Evolutionary conservation across 129 eudicot species (phyloP).

Genomic region (Cynara cardunculus): DNA sequence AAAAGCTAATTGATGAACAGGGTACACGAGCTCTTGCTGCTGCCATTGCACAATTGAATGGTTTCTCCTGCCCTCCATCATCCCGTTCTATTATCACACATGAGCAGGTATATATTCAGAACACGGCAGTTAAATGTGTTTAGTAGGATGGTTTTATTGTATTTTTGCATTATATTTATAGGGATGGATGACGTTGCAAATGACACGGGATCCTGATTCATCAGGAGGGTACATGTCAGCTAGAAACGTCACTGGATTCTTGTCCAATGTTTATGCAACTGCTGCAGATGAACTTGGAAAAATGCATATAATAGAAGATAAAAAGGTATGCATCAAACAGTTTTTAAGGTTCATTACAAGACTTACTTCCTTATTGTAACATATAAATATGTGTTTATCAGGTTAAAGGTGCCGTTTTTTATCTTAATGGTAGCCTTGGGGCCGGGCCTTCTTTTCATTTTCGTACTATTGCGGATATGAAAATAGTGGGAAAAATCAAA

Average conservation of each 20-base stretch:
- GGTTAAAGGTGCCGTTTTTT: slow-evolving; percentile 92
- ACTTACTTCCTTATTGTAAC: not conserved
- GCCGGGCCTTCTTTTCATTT: no score
- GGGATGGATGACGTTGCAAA: slow-evolving; percentile 85
- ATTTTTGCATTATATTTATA: slow-evolving; percentile 33
- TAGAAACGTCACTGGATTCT: slow-evolving; percentile 82
- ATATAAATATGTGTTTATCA: slow-evolving; percentile 16
- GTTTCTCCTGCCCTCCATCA: slow-evolving; percentile 91
- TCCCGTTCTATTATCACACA: slow-evolving; percentile 88
- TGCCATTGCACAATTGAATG: slow-evolving; percentile 89
- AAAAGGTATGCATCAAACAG: slow-evolving; percentile 34
- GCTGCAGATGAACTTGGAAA: slow-evolving; percentile 95
- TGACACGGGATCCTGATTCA: slow-evolving; percentile 58
- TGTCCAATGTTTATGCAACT: slow-evolving; percentile 71
- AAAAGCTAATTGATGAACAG: slow-evolving; percentile 60
- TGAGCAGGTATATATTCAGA: slow-evolving; percentile 53
- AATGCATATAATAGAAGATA: slow-evolving; percentile 78
- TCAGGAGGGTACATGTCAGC: slow-evolving; percentile 55
- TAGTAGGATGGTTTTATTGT: not conserved
- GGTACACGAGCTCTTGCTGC: slow-evolving; percentile 94
- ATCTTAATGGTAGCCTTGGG: no score
- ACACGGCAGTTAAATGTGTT: no score
- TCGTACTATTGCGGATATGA: no score
- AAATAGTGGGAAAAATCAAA: no score
- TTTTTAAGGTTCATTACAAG: not conserved